These are phyloP conservation scores for Cordyceps militaris DNA, from an alignment of 2,329 filamentous ascomycete species.

Conservation along the genomic window DNA sequence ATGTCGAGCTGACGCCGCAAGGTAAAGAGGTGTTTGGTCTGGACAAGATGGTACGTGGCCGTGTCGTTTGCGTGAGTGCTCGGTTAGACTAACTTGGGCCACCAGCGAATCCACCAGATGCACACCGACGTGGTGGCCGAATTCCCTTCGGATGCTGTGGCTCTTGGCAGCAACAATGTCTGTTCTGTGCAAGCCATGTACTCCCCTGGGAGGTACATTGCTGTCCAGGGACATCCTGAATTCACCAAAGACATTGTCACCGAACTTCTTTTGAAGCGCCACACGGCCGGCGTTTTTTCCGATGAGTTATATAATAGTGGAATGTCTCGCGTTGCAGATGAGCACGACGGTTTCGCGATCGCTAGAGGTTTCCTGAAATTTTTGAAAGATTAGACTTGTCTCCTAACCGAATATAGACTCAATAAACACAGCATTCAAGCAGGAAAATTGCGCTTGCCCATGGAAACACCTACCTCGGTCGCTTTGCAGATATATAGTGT, in stretches of 20 bases:
- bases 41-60: slow-evolving; percentile 45
- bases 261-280: slow-evolving; percentile 59
- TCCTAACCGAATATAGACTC: not conserved
- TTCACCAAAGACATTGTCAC: slow-evolving; percentile 65
- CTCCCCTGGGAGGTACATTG: slow-evolving; percentile 55
- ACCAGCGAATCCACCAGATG: slow-evolving; percentile 72
- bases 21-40: slow-evolving; percentile 66
- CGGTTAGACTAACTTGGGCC: not conserved
- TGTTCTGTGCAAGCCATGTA: slow-evolving; percentile 81
- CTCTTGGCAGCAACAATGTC: slow-evolving; percentile 55
- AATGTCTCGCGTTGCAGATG: slow-evolving; percentile 54
- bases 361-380: slow-evolving; percentile 71
- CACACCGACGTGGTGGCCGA: slow-evolving; percentile 69
- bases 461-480: not conserved
- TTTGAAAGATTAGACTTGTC: slow-evolving; percentile 43
- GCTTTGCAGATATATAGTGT: not conserved
- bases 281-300: slow-evolving; percentile 60
- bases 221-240: slow-evolving; percentile 83
- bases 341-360: slow-evolving; percentile 75
- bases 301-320: slow-evolving; percentile 64
- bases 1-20: slow-evolving; percentile 58
- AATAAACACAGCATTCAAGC: not conserved
- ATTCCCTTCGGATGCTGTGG: slow-evolving; percentile 54
- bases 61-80: not conserved
- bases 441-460: not conserved